These are phyloP conservation scores for Blastomyces emzantsi DNA, from an alignment of 2,329 filamentous ascomycete genomes.

Conservation along the genomic window DNA sequence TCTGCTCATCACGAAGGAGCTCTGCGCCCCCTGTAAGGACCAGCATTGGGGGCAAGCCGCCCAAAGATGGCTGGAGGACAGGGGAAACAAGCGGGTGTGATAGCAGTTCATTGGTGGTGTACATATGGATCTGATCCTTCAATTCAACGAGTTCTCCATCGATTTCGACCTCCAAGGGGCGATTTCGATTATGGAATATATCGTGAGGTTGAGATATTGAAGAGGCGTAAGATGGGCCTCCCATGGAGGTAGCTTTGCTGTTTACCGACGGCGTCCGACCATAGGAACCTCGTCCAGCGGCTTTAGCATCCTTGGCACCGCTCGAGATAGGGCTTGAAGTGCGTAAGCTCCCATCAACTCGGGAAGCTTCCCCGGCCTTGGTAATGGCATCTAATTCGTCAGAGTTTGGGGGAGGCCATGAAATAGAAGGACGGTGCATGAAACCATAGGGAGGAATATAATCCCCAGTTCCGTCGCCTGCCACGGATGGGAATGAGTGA, in stretches of 20 bases:
- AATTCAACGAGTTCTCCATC: conserved; percentile 63
- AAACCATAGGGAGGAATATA: conserved; percentile 87
- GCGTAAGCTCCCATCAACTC: conserved; percentile 12
- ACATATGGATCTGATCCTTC: conserved; percentile 88
- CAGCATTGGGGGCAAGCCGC: conserved; percentile 77
- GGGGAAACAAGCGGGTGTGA: conserved; percentile 86
- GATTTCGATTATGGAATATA: conserved; percentile 18
- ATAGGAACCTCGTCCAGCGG: neutral
- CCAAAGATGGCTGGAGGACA: conserved; percentile 75
- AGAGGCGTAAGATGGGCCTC: neutral
- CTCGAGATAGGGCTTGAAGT: conserved; percentile 6
- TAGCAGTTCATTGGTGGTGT: conserved; percentile 73
- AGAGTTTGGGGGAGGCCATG: conserved; percentile 87
- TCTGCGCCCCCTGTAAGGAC: conserved; percentile 85
- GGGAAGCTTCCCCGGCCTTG: conserved; percentile 38
- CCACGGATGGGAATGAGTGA: conserved; percentile 90
- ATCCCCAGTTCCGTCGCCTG: conserved; percentile 61
- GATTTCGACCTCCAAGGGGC: conserved; percentile 56
- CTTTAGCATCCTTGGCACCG: neutral
- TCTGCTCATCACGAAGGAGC: conserved; percentile 83
- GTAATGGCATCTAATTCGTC: conserved; percentile 54
- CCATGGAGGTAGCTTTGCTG: neutral
- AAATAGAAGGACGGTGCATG: conserved; percentile 74
- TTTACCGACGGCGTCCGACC: neutral
- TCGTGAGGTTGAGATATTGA: neutral